phyloP scores from a whole-genome alignment of 2,329 filamentous ascomycete species.

The Botryotinia globosa region DNA sequence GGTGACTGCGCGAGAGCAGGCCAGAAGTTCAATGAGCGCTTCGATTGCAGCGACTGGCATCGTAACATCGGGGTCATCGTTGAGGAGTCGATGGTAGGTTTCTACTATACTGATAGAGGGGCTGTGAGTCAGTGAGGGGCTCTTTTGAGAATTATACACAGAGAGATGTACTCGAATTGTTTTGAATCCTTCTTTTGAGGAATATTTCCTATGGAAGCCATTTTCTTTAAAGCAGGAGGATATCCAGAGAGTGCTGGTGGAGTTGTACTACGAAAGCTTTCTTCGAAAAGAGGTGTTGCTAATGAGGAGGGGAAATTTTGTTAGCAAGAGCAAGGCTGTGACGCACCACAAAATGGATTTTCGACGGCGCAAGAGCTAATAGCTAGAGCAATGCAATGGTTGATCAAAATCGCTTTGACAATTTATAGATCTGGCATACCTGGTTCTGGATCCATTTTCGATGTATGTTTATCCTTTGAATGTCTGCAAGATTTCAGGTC shows the following conservation, averaged over 20 bases:
- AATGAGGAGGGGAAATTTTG: conserved; percentile 22
- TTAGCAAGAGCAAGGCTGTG: conserved; percentile 26
- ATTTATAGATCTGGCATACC: conserved; percentile 5
- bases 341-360: conserved; percentile 8
- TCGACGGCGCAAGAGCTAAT: conserved; percentile 1
- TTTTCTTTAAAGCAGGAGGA: conserved; percentile 35
- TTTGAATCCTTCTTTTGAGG: conserved; percentile 27
- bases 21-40: conserved; percentile 82
- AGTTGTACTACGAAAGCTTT: conserved; percentile 31
- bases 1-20: conserved; percentile 74
- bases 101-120: conserved; percentile 50
- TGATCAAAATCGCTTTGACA: conserved; percentile 1
- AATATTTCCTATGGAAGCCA: conserved; percentile 35
- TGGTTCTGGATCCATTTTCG: conserved; percentile 14
- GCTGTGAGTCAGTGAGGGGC: conserved; percentile 29
- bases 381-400: conserved; percentile 9
- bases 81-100: conserved; percentile 62
- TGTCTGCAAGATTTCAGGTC: neutral
- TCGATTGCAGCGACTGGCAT: conserved; percentile 96
- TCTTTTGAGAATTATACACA: neutral
- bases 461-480: neutral
- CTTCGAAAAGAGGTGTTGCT: conserved; percentile 28
- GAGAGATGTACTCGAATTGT: conserved; percentile 33
- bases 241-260: conserved; percentile 34
- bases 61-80: conserved; percentile 76